Conservation (phyloP, 2,329 filamentous ascomycete species). For the Calonectria hawksworthii region DNA sequence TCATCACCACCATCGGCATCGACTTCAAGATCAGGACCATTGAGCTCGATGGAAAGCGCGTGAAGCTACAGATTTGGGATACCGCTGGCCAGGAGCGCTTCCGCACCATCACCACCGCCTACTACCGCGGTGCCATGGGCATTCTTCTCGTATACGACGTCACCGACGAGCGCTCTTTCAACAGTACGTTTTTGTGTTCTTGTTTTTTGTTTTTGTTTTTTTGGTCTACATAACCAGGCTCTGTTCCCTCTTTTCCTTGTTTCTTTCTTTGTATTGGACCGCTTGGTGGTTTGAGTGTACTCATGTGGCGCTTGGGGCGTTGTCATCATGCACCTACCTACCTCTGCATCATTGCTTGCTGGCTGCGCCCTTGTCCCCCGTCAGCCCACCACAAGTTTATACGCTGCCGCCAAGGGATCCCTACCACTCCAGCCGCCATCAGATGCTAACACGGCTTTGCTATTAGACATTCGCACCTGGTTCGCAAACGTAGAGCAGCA, state of each 20-base stretch:
- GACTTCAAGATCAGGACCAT: slow-evolving; percentile 99
- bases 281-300: background rate
- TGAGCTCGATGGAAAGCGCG: slow-evolving; percentile 97
- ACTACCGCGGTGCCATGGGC: slow-evolving; percentile 98
- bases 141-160: slow-evolving; percentile 98
- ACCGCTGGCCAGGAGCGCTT: slow-evolving; percentile 98
- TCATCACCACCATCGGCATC: slow-evolving; percentile 99
- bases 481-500: slow-evolving; percentile 99
- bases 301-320: background rate
- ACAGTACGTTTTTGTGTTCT: slow-evolving; percentile 79
- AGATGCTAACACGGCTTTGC: slow-evolving; percentile 33
- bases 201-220: too few relatives aligned
- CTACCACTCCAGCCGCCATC: background rate
- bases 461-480: slow-evolving; percentile 96
- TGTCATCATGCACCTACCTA: background rate
- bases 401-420: background rate
- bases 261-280: background rate
- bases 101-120: slow-evolving; percentile 98
- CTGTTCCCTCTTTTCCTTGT: background rate
- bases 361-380: slow-evolving; percentile 9
- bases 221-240: background rate
- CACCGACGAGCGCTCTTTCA: slow-evolving; percentile 95
- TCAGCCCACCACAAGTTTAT: background rate
- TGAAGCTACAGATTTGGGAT: slow-evolving; percentile 99
- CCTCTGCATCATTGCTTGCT: slow-evolving; percentile 5